phyloP scores from a whole-genome alignment of 352 stramenopile species.

The Globisporangium rhizosaccharum region DNA sequence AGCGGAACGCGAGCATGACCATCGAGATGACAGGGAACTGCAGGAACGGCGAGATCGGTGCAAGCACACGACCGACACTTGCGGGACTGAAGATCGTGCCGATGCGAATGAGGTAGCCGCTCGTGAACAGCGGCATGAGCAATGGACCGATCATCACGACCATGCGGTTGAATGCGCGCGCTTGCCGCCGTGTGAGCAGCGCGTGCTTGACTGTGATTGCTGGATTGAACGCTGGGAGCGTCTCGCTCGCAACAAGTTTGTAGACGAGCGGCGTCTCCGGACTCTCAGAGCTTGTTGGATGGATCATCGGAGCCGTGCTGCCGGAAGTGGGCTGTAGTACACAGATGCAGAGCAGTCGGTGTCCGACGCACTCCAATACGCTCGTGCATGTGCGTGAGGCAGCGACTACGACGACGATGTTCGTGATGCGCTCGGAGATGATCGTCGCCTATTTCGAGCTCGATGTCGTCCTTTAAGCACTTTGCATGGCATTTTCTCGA shows the following conservation, averaged over 20 bases:
- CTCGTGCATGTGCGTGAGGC: too few relatives aligned
- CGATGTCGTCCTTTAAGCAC: too few relatives aligned
- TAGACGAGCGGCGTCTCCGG: background rate
- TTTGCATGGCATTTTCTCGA: too few relatives aligned
- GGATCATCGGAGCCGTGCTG: background rate
- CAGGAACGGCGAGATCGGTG: slow-evolving; percentile 5
- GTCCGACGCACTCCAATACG: background rate
- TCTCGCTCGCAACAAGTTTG: slow-evolving; percentile 7
- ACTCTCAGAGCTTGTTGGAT: background rate
- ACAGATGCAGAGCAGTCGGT: background rate
- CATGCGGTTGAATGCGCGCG: slow-evolving; percentile 2
- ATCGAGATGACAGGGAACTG: slow-evolving; percentile 4
- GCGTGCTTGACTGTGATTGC: slow-evolving; percentile 7
- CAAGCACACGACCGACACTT: slow-evolving; percentile 2
- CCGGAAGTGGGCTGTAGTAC: background rate
- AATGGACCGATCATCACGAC: background rate
- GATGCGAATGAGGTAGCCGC: slow-evolving; percentile 3
- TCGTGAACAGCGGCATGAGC: slow-evolving; percentile 1
- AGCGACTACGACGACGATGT: too few relatives aligned
- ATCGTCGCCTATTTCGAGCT: too few relatives aligned
- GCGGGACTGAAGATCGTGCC: slow-evolving; percentile 1
- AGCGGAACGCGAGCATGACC: slow-evolving; percentile 5
- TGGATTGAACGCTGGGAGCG: slow-evolving; percentile 7
- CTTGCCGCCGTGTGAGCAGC: background rate
- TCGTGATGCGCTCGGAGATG: too few relatives aligned